Percentiles rank a stretch among this genome's conserved stretches.
Conservation (phyloP, 768 basidiomycete species). For the Lactarius indigo region DNA sequence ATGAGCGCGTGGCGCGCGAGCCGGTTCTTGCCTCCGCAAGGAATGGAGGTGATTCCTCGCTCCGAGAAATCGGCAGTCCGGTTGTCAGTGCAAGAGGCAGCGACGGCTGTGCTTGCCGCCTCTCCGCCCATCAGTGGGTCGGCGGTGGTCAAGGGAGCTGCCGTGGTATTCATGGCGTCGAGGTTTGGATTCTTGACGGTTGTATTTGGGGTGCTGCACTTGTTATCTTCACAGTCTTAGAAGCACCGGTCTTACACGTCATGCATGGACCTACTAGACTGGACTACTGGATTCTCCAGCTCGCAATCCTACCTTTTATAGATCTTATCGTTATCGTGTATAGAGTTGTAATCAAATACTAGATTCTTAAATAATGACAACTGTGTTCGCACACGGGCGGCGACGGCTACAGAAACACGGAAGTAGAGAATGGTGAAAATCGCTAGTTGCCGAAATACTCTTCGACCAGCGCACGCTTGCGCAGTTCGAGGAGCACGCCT, state of each 20-base stretch:
- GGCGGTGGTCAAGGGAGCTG: not conserved
- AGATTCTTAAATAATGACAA: constrained; percentile 6
- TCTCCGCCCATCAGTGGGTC: not conserved
- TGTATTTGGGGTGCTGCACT: not conserved
- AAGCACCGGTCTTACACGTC: not conserved
- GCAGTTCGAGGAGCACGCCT: constrained; percentile 61
- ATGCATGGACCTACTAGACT: not conserved
- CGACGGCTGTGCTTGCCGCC: not conserved
- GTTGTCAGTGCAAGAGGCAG: not conserved
- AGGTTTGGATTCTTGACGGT: constrained; percentile 12
- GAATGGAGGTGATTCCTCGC: not conserved
- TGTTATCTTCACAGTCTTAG: constrained; percentile 10
- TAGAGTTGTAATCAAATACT: not conserved
- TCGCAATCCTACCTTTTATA: not conserved
- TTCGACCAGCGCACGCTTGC: constrained; percentile 79
- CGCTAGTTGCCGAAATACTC: constrained; percentile 60
- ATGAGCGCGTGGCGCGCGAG: constrained; percentile 19
- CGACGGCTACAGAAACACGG: not conserved
- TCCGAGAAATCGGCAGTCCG: not conserved
- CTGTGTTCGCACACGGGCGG: not conserved
- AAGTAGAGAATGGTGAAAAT: not conserved
- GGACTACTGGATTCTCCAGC: not conserved
- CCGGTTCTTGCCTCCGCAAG: constrained; percentile 18
- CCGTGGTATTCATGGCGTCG: constrained; percentile 5
- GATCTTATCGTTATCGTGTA: not conserved